A percentile compares a stretch with the other conserved stretches of the same genome.
Evolutionary conservation across 75 land plant species (phyloP).

Genomic region (Picea glauca): DNA sequence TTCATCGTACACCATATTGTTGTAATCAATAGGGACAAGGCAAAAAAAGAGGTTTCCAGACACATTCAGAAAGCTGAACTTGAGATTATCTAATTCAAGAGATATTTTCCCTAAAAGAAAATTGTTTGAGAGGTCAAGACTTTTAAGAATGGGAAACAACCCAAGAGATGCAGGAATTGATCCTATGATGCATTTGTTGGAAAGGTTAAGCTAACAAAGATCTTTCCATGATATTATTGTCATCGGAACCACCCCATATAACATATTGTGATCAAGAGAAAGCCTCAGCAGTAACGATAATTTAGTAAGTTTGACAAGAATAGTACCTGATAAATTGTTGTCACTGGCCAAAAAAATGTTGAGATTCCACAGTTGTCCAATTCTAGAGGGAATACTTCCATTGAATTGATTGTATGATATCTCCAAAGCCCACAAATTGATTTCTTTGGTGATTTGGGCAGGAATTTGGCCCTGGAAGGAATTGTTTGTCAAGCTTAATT

Average conservation of each 20-base stretch:
- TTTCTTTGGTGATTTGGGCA: conserved; percentile 12
- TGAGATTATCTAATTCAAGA: conserved; percentile 19
- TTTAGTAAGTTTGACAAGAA: conserved; percentile 29
- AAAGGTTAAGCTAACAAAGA: conserved; percentile 23
- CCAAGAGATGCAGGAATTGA: conserved; percentile 41
- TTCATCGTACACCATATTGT: conserved; percentile 14
- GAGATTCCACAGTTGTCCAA: conserved; percentile 16
- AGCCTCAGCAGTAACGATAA: conserved; percentile 17
- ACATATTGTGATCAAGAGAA: conserved; percentile 26
- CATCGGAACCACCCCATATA: conserved; percentile 31
- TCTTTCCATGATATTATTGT: conserved; percentile 9
- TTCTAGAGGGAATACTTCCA: conserved; percentile 15
- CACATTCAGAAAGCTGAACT: conserved; percentile 30
- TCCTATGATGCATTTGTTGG: conserved; percentile 42
- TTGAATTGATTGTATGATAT: conserved; percentile 38
- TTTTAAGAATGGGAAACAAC: conserved; percentile 19
- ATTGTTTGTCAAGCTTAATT: conserved; percentile 32
- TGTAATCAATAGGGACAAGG: conserved; percentile 15
- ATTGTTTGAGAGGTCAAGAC: conserved; percentile 43
- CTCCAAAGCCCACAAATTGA: conserved; percentile 28
- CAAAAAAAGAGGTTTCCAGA: conserved; percentile 42
- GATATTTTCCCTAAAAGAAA: conserved; percentile 42
- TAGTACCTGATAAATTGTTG: conserved; percentile 43
- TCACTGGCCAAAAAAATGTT: conserved; percentile 15
- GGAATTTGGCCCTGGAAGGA: conserved; percentile 54